Percentiles rank a stretch among this genome's conserved stretches.
phyloP scores from a whole-genome alignment of 23 red algal species.

The Gracilaria vermiculophylla region DNA sequence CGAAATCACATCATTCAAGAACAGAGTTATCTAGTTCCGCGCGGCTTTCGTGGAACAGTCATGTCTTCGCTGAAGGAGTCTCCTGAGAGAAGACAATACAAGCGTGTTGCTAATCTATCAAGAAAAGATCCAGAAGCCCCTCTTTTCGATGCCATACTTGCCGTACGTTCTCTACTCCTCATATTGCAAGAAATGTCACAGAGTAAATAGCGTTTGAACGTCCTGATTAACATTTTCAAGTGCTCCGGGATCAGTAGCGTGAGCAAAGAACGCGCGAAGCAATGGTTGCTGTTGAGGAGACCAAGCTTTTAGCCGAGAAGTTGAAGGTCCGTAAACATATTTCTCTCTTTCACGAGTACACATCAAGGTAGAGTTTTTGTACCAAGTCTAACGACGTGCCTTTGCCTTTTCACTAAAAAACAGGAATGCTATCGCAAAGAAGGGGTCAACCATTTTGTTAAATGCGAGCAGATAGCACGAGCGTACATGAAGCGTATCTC shows the following conservation, averaged over 20 bases:
- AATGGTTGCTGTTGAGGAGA: conserved; percentile 55
- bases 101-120: conserved; percentile 5
- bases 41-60: not conserved
- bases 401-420: not conserved
- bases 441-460: conserved; percentile 48
- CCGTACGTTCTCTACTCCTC: not conserved
- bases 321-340: conserved; percentile 17
- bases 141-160: not conserved
- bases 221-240: not conserved
- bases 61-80: not conserved
- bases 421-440: conserved; percentile 52
- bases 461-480: conserved; percentile 52
- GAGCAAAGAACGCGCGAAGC: conserved; percentile 50
- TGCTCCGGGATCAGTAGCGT: not conserved
- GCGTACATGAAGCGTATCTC: conserved; percentile 39
- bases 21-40: no score
- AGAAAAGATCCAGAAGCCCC: conserved; percentile 4
- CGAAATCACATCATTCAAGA: no score
- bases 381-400: not conserved
- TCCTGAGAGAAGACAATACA: conserved; percentile 1
- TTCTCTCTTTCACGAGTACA: not conserved
- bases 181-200: not conserved
- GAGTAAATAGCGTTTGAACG: not conserved
- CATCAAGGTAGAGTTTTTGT: not conserved
- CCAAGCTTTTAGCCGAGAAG: conserved; percentile 25